These are phyloP conservation scores for Globisporangium nagaii DNA, from an alignment of 352 stramenopile genomes.

Conservation along the genomic window DNA sequence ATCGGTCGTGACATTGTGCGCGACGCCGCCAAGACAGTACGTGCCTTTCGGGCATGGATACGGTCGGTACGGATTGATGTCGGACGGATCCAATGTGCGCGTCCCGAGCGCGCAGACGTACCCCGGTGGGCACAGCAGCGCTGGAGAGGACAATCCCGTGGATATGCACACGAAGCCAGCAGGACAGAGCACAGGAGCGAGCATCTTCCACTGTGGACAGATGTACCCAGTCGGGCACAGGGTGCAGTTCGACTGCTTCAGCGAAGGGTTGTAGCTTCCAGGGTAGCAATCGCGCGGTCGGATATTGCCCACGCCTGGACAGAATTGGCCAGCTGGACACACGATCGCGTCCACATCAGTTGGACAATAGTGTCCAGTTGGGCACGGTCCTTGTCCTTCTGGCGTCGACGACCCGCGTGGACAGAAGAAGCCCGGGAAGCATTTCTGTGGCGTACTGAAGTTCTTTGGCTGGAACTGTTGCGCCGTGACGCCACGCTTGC, in stretches of 20 bases:
- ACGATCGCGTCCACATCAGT: slow-evolving; percentile 85
- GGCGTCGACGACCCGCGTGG: slow-evolving; percentile 87
- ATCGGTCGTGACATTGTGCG: slow-evolving; percentile 86
- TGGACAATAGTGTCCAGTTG: slow-evolving; percentile 94
- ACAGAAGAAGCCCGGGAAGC: slow-evolving; percentile 96
- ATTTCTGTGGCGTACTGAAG: slow-evolving; percentile 93
- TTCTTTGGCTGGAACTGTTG: slow-evolving; percentile 70
- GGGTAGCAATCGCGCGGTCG: slow-evolving; percentile 89
- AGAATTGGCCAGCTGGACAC: slow-evolving; percentile 92
- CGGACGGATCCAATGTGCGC: slow-evolving; percentile 85
- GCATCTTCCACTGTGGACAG: slow-evolving; percentile 86
- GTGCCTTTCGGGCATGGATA: slow-evolving; percentile 87
- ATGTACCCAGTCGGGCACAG: slow-evolving; percentile 93
- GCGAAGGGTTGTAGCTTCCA: slow-evolving; percentile 89
- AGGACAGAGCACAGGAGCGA: slow-evolving; percentile 79
- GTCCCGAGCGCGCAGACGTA: slow-evolving; percentile 94
- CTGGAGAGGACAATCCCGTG: slow-evolving; percentile 85
- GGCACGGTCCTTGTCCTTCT: slow-evolving; percentile 92
- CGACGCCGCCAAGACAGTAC: slow-evolving; percentile 95
- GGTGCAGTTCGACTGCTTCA: slow-evolving; percentile 88
- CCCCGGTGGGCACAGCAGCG: slow-evolving; percentile 90
- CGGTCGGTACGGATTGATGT: slow-evolving; percentile 68
- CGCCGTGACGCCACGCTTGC: slow-evolving; percentile 77
- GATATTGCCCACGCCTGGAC: slow-evolving; percentile 93
- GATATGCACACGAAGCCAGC: slow-evolving; percentile 95